These are phyloP conservation scores for Chaetomium cochliodes DNA, from an alignment of 495 filamentous ascomycete genomes.

Conservation along the genomic window DNA sequence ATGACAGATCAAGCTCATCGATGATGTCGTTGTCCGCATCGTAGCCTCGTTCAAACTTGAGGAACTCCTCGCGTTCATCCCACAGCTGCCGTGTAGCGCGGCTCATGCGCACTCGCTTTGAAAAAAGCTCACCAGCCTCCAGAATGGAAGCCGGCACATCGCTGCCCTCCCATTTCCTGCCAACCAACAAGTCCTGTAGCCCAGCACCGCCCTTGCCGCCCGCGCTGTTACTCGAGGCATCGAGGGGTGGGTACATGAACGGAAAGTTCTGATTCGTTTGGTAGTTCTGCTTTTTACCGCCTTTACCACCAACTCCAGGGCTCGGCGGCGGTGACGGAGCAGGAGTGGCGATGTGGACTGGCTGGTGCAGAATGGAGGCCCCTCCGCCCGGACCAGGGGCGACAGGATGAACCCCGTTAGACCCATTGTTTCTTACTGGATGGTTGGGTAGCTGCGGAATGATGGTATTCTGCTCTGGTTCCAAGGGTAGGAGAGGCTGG, in stretches of 20 bases:
- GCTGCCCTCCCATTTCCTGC: slow-evolving; percentile 81
- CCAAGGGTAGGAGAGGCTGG: slow-evolving; percentile 75
- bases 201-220: slow-evolving; percentile 82
- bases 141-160: slow-evolving; percentile 90
- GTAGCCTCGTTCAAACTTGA: slow-evolving; percentile 87
- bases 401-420: slow-evolving; percentile 49
- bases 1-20: slow-evolving; percentile 51
- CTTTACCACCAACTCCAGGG: slow-evolving; percentile 85
- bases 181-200: slow-evolving; percentile 71
- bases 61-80: slow-evolving; percentile 86
- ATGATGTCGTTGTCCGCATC: slow-evolving; percentile 50
- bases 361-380: slow-evolving; percentile 87
- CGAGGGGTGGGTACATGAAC: slow-evolving; percentile 91
- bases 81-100: slow-evolving; percentile 89
- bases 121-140: slow-evolving; percentile 92
- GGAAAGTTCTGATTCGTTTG: slow-evolving; percentile 99
- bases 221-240: slow-evolving; percentile 75
- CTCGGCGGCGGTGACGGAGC: slow-evolving; percentile 96
- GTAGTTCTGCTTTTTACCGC: slow-evolving; percentile 97
- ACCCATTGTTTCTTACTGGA: slow-evolving; percentile 51
- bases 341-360: slow-evolving; percentile 96
- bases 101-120: slow-evolving; percentile 82
- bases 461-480: slow-evolving; percentile 85
- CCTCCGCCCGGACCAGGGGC: slow-evolving; percentile 54
- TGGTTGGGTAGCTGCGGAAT: slow-evolving; percentile 80